Conservation (phyloP, 208 protist species). For the Leishmania mexicana region DNA sequence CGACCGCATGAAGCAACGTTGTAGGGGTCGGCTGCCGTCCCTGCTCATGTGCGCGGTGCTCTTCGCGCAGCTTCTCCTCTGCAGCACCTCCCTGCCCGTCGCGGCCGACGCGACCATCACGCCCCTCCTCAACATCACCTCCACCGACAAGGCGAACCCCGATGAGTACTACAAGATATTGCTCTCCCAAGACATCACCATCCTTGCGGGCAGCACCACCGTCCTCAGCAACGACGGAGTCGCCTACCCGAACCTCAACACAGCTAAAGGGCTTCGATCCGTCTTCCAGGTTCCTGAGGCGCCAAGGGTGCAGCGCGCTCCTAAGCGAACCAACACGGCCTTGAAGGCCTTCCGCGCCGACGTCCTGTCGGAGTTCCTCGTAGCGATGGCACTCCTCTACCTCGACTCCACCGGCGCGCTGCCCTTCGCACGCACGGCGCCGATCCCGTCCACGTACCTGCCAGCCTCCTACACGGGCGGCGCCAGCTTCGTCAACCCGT, state of each 20-base stretch:
- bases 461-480: conserved; percentile 23
- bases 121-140: not conserved
- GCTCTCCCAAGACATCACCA: conserved; percentile 12
- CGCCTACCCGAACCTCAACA: not conserved
- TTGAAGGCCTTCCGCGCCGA: conserved; percentile 43
- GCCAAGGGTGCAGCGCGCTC: not conserved
- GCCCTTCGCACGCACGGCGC: conserved; percentile 38
- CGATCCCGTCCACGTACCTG: conserved; percentile 51
- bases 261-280: conserved; percentile 5
- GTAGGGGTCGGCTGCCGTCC: not conserved
- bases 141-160: conserved; percentile 3
- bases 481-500: conserved; percentile 21
- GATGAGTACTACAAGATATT: conserved; percentile 8
- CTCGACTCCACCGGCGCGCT: conserved; percentile 35
- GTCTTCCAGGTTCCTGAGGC: conserved; percentile 3
- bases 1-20: not conserved
- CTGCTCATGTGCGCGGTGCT: not conserved
- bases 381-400: conserved; percentile 48
- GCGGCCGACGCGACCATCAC: not conserved
- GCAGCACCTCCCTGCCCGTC: not conserved
- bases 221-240: not conserved
- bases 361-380: conserved; percentile 51
- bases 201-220: conserved; percentile 22
- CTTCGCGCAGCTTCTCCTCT: not conserved
- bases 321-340: conserved; percentile 13